Evolutionary conservation across 352 stramenopile genomes (phyloP).

Genomic region (Blastocystis sp.): DNA sequence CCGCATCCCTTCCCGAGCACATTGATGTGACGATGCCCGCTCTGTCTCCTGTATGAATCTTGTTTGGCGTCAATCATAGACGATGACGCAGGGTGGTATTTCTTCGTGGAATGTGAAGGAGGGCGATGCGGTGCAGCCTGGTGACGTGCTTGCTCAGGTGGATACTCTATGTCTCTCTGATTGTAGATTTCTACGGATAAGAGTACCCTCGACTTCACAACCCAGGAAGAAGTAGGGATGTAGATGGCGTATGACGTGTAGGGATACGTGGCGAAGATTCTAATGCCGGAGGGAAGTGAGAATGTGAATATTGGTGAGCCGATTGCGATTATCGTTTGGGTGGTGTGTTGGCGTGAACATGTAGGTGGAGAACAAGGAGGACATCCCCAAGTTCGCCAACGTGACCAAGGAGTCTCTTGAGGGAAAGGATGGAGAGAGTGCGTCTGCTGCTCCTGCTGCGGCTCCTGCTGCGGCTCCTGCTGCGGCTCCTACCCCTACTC

Average conservation of each 20-base stretch:
- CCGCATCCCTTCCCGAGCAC: background rate
- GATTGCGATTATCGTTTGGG: slow-evolving; percentile 67
- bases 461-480: background rate
- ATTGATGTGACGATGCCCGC: slow-evolving; percentile 57
- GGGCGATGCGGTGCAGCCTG: slow-evolving; percentile 60
- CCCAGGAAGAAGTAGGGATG: slow-evolving; percentile 44
- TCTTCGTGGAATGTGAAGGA: slow-evolving; percentile 59
- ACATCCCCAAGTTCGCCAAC: slow-evolving; percentile 65
- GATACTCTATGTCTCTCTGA: background rate
- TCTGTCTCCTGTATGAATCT: slow-evolving; percentile 36
- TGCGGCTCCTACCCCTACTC: background rate
- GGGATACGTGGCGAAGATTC: slow-evolving; percentile 73
- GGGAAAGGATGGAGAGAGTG: slow-evolving; percentile 43
- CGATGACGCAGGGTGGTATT: slow-evolving; percentile 59
- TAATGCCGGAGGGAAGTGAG: slow-evolving; percentile 65
- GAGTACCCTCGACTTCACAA: slow-evolving; percentile 60
- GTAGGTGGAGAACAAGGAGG: slow-evolving; percentile 66
- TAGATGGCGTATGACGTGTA: slow-evolving; percentile 44
- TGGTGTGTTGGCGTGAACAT: background rate
- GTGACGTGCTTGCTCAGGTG: slow-evolving; percentile 62
- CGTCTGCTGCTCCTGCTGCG: slow-evolving; percentile 32
- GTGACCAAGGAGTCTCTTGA: slow-evolving; percentile 60
- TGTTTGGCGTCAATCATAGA: background rate
- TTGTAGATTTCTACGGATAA: slow-evolving; percentile 59
- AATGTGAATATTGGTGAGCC: slow-evolving; percentile 64